Evolutionary conservation across 768 basidiomycete species (phyloP).

Genomic region (Obba rivulosa): DNA sequence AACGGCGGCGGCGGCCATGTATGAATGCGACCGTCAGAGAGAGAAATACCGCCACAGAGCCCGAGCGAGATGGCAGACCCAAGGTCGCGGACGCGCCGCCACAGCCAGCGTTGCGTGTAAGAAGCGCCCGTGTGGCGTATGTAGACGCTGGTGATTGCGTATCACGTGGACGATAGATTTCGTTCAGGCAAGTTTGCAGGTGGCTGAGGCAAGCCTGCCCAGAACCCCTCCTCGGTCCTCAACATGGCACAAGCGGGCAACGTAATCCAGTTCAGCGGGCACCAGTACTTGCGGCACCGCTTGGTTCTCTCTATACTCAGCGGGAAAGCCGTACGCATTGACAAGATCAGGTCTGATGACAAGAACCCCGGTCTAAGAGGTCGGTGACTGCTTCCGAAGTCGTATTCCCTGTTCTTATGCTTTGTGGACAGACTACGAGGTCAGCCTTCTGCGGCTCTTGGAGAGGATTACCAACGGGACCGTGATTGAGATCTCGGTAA

Average conservation of each 20-base stretch:
- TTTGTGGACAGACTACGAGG: slow-evolving; percentile 73
- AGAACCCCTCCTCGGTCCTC: neutral
- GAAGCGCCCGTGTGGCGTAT: slow-evolving; percentile 1
- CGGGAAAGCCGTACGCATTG: slow-evolving; percentile 77
- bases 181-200: too few species aligned
- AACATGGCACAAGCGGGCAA: slow-evolving; percentile 14
- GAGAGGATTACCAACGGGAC: slow-evolving; percentile 94
- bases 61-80: neutral
- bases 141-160: neutral
- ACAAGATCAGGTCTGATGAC: slow-evolving; percentile 85
- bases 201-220: neutral
- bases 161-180: too few species aligned
- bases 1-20: slow-evolving; percentile 8
- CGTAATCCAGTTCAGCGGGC: slow-evolving; percentile 65
- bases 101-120: neutral
- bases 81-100: neutral
- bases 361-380: slow-evolving; percentile 95
- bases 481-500: slow-evolving; percentile 92
- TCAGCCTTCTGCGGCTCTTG: slow-evolving; percentile 79
- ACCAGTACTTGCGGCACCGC: slow-evolving; percentile 77
- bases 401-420: neutral
- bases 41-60: too few species aligned
- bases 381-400: slow-evolving; percentile 24
- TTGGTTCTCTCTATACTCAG: slow-evolving; percentile 87
- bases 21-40: too few species aligned